A percentile compares a stretch with the other conserved stretches of the same genome.
Conservation (phyloP, 23 red algal species). For the Pyropia yezoensis region DNA sequence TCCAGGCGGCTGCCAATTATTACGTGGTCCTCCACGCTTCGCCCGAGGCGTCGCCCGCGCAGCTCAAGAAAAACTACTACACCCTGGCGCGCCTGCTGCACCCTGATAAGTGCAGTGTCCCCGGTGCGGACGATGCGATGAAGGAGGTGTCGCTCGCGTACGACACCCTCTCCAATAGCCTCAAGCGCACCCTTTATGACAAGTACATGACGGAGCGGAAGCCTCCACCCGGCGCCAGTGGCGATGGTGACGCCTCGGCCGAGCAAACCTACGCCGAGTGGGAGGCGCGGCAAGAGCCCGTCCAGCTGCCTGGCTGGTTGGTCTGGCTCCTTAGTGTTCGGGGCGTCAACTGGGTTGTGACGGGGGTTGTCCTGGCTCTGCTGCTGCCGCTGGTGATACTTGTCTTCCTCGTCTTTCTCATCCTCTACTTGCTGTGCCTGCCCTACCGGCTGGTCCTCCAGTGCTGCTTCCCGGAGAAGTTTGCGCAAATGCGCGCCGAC, state of each 20-base stretch:
- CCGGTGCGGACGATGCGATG: slow-evolving; percentile 78
- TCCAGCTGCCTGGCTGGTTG: slow-evolving; percentile 75
- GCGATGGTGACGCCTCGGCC: slow-evolving; percentile 39
- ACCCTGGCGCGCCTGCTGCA: slow-evolving; percentile 81
- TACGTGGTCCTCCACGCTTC: slow-evolving; percentile 84
- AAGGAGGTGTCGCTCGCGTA: slow-evolving; percentile 79
- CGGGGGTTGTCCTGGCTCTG: slow-evolving; percentile 43
- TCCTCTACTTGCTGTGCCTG: slow-evolving; percentile 41
- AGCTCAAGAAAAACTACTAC: slow-evolving; percentile 97
- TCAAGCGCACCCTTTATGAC: slow-evolving; percentile 92
- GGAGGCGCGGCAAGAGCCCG: slow-evolving; percentile 79
- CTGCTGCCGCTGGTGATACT: slow-evolving; percentile 70
- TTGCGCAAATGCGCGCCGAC: slow-evolving; percentile 29
- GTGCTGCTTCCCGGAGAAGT: slow-evolving; percentile 66
- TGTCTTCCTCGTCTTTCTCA: slow-evolving; percentile 35
- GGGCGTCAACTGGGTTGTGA: slow-evolving; percentile 54
- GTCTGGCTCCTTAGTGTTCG: slow-evolving; percentile 39
- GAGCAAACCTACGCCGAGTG: slow-evolving; percentile 92
- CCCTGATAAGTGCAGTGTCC: slow-evolving; percentile 81
- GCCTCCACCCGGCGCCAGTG: not conserved
- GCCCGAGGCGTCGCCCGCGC: slow-evolving; percentile 23
- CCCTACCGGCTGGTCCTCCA: slow-evolving; percentile 32
- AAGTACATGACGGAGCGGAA: slow-evolving; percentile 71
- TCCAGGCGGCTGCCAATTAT: slow-evolving; percentile 49
- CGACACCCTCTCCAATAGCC: slow-evolving; percentile 73